Evolutionary conservation across 441 rosid genomes (phyloP).

Genomic region (Iberis amara): DNA sequence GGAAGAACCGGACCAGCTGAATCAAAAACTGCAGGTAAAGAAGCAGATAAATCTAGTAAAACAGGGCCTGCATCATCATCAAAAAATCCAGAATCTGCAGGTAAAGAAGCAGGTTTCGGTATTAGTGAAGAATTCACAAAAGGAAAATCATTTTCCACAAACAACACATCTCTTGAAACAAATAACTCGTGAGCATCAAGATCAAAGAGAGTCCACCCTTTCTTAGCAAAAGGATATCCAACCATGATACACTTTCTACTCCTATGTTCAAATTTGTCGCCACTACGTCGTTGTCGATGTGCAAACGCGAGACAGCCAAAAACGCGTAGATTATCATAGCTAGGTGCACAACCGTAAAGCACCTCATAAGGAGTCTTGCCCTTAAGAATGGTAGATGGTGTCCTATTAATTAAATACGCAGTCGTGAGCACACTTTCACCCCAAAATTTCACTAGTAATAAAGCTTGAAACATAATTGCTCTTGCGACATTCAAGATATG

Average conservation of each 20-base stretch:
- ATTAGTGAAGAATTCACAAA: not conserved
- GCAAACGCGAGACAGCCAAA: no score
- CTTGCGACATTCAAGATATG: not conserved
- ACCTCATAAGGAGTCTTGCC: no score
- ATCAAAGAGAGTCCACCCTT: not conserved
- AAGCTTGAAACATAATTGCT: not conserved
- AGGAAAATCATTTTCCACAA: not conserved
- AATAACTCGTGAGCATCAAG: not conserved
- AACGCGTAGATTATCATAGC: no score
- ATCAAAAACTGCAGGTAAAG: no score
- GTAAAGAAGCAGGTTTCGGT: no score
- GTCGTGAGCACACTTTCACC: not conserved
- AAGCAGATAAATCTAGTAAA: not conserved
- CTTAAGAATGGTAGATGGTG: not conserved
- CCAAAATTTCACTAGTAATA: not conserved
- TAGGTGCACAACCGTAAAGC: no score
- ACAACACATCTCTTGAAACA: not conserved
- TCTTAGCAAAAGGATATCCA: not conserved
- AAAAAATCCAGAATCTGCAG: no score
- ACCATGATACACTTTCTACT: not conserved
- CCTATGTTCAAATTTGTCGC: not conserved
- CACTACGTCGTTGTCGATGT: not conserved
- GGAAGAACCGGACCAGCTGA: no score
- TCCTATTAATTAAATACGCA: constrained; percentile 6
- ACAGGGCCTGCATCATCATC: no score